Evolutionary conservation across 495 filamentous ascomycete genomes (phyloP).

Genomic region (Penicillium angulare): DNA sequence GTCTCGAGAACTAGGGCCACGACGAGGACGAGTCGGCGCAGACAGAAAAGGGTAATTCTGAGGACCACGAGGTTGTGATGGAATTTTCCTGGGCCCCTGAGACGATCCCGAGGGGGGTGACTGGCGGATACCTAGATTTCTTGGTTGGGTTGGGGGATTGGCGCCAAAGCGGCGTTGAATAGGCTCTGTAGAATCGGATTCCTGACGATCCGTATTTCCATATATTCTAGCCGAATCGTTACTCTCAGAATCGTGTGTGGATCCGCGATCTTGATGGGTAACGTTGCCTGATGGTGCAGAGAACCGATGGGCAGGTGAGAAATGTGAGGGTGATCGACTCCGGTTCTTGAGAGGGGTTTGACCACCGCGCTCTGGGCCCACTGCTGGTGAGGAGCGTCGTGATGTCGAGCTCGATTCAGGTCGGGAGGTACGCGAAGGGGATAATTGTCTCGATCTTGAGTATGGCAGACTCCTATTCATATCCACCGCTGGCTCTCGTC

Average conservation of each 20-base stretch:
- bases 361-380: constrained; percentile 22
- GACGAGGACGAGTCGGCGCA: constrained; percentile 60
- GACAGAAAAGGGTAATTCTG: constrained; percentile 50
- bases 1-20: constrained; percentile 41
- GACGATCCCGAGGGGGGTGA: constrained; percentile 49
- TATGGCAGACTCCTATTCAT: constrained; percentile 5
- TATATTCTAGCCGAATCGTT: too few species aligned
- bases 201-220: not conserved
- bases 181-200: constrained; percentile 2
- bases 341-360: constrained; percentile 8
- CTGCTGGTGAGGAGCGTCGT: constrained; percentile 28
- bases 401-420: constrained; percentile 24
- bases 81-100: constrained; percentile 42
- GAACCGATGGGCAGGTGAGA: constrained; percentile 8
- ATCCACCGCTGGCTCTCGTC: constrained; percentile 8
- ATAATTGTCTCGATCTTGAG: constrained; percentile 14
- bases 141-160: constrained; percentile 35
- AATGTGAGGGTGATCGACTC: constrained; percentile 21
- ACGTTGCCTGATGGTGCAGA: constrained; percentile 8
- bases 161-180: constrained; percentile 7
- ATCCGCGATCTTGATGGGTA: constrained; percentile 14
- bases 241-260: constrained; percentile 1
- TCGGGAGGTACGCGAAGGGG: constrained; percentile 20
- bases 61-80: constrained; percentile 46
- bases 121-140: constrained; percentile 33